These are phyloP conservation scores for Trichoderma oligosporum DNA, from an alignment of 2,329 filamentous ascomycete genomes.

Conservation along the genomic window DNA sequence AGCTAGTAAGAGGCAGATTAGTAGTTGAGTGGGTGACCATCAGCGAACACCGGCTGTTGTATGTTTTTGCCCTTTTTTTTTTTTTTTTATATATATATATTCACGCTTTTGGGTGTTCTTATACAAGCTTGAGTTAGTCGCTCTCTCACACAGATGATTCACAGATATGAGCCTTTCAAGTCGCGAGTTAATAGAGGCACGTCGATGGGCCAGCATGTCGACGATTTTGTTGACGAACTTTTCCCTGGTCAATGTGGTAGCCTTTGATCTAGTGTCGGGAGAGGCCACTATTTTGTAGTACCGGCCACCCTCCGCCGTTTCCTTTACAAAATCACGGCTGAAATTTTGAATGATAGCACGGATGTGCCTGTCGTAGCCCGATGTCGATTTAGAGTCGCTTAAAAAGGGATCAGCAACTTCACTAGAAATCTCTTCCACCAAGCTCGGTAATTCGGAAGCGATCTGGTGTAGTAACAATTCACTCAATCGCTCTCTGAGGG, in stretches of 20 bases:
- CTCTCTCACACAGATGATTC: too few species aligned
- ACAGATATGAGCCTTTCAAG: too few species aligned
- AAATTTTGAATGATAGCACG: slow-evolving; percentile 52
- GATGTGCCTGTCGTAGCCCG: slow-evolving; percentile 43
- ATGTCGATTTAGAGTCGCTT: slow-evolving; percentile 29
- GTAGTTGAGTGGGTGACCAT: too few species aligned
- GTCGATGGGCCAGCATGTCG: slow-evolving; percentile 23
- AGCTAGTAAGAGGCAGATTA: too few species aligned
- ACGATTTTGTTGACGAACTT: slow-evolving; percentile 26
- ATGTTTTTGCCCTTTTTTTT: too few species aligned
- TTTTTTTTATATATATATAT: too few species aligned
- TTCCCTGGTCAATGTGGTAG: slow-evolving; percentile 9
- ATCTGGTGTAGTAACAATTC: slow-evolving; percentile 48
- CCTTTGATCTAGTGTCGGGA: not conserved
- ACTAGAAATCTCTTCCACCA: slow-evolving; percentile 42
- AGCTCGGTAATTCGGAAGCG: slow-evolving; percentile 40
- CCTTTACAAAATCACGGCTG: slow-evolving; percentile 43
- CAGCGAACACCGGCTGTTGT: too few species aligned
- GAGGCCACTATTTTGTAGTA: slow-evolving; percentile 1
- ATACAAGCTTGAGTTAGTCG: too few species aligned
- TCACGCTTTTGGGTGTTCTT: too few species aligned
- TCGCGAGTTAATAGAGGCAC: too few species aligned
- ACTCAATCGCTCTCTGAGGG: slow-evolving; percentile 48
- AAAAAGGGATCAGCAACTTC: slow-evolving; percentile 48
- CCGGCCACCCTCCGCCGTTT: slow-evolving; percentile 43